Evolutionary conservation across 73 alveolate species (phyloP), one percentile per base, ranked within the genome.

Genomic region (Durusdinium trenchii): DNA sequence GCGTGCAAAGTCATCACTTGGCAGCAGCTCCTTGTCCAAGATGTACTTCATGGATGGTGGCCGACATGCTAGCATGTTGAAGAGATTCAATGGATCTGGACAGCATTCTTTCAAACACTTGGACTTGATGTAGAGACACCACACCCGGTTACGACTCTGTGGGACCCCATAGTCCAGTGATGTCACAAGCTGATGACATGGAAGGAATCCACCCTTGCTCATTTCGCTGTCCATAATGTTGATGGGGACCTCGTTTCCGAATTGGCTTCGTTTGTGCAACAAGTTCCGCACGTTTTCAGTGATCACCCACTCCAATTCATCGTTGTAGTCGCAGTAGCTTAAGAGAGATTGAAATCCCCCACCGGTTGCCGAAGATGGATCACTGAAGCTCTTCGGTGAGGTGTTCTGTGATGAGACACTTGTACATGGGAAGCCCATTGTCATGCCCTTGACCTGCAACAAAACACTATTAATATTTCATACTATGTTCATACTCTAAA

Each of bases 361-460:
- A 7, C 94, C 94, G 20, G 94, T 52, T 16, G 54, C 16, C 1
- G 79, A 51, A 35, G 75, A 14, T 6, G 23, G 78, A 52, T 84
- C 94, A 6, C 35, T 2, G 40, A 84, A 84, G 23, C 57, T 7
- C 26, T n/a, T 36, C 42, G 94, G 79, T 23, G 5, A 2, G 30
- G 35, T 3, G 42, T 84, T 84, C 57, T 52, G 94, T 23, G 54
- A 3, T 3, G 79, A 52, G 6, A 84, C 14, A 20, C 50, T 20
- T 18, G 40, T 84, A 54, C 94, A 84, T 0, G 94, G 94, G 52
- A 16, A 84, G n/a, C 94, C 94, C 6, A 82, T 51, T 14, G 71
- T 47, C 51, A 82, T 6, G 10, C 75, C 93, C 6, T 32, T 47
- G 75, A 82, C 93, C 93, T 82, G 23, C 38, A 36, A 7, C 46